Percentiles rank a stretch among this genome's conserved stretches.
These are phyloP conservation scores for Penicillium sclerotigenum DNA, from an alignment of 2,329 filamentous ascomycete species.

Conservation along the genomic window DNA sequence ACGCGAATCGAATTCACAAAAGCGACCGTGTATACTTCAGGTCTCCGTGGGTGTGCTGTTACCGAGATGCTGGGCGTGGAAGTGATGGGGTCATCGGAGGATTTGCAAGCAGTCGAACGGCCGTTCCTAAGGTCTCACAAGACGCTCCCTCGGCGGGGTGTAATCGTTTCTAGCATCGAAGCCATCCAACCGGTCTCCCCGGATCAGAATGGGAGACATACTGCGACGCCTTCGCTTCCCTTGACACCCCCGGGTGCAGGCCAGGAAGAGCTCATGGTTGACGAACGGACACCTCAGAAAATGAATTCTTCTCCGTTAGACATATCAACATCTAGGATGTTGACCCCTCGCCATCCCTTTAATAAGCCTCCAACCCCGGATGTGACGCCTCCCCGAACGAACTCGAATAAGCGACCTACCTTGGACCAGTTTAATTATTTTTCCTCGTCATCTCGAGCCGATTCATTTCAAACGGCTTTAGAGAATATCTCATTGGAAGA, in stretches of 20 bases:
- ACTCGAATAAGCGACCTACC: constrained; percentile 35
- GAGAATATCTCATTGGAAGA: constrained; percentile 64
- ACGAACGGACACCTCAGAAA: constrained; percentile 23
- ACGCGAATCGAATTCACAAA: not conserved
- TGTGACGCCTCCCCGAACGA: constrained; percentile 63
- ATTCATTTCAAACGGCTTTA: constrained; percentile 69
- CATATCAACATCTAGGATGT: constrained; percentile 25
- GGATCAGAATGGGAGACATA: constrained; percentile 24
- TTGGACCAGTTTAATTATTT: constrained; percentile 54
- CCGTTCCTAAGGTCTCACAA: constrained; percentile 42
- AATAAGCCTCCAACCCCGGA: constrained; percentile 73
- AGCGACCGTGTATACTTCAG: constrained; percentile 7
- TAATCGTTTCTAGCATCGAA: constrained; percentile 24
- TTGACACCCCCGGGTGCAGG: constrained; percentile 38
- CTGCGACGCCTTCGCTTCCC: constrained; percentile 33
- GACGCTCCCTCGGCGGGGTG: constrained; percentile 37
- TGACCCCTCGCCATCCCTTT: constrained; percentile 62
- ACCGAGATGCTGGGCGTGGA: constrained; percentile 33
- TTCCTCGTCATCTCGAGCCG: constrained; percentile 58
- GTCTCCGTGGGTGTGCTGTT: not conserved
- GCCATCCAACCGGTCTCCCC: constrained; percentile 24
- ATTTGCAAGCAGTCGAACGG: constrained; percentile 28
- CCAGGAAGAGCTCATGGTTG: constrained; percentile 21
- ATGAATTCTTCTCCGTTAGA: constrained; percentile 26
- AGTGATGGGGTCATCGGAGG: constrained; percentile 27